Percentiles rank a stretch among this genome's conserved stretches.
Conservation (phyloP, 2,329 filamentous ascomycete genomes). For the Orbilia quercus region DNA sequence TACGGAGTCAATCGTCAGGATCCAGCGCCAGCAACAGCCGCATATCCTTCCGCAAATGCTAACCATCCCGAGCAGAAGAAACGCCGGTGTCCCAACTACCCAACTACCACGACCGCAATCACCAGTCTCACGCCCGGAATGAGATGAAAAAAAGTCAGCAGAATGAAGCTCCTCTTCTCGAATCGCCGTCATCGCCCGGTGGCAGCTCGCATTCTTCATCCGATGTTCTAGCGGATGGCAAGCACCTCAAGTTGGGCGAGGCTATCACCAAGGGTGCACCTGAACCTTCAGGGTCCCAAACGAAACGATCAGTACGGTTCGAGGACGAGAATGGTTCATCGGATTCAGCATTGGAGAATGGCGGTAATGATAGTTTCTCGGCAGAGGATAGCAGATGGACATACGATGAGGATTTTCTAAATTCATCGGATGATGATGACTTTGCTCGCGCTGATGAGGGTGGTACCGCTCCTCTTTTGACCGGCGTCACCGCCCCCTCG, state of each 20-base stretch:
- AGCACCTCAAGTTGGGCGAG: background rate
- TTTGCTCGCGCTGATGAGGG: slow-evolving; percentile 60
- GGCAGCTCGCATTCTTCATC: slow-evolving; percentile 12
- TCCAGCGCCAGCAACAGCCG: slow-evolving; percentile 10
- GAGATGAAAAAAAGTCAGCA: slow-evolving; percentile 54
- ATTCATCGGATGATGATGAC: slow-evolving; percentile 61
- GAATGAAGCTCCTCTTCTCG: slow-evolving; percentile 37
- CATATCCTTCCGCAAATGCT: slow-evolving; percentile 18
- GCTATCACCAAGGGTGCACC: background rate
- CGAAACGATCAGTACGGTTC: slow-evolving; percentile 45
- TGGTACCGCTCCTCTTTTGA: slow-evolving; percentile 75
- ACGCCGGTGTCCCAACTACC: background rate
- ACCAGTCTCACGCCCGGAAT: slow-evolving; percentile 34
- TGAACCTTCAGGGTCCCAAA: slow-evolving; percentile 24
- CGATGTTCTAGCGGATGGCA: background rate
- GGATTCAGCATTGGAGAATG: background rate
- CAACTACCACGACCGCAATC: slow-evolving; percentile 1
- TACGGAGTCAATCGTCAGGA: slow-evolving; percentile 6
- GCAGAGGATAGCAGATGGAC: slow-evolving; percentile 64
- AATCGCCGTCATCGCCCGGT: slow-evolving; percentile 38
- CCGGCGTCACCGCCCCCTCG: slow-evolving; percentile 83
- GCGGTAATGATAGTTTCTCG: slow-evolving; percentile 45
- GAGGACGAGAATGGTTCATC: slow-evolving; percentile 27
- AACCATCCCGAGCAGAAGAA: slow-evolving; percentile 4
- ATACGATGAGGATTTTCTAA: slow-evolving; percentile 73